Percentiles rank a stretch among this genome's conserved stretches.
Evolutionary conservation across 257 asterid species (phyloP).

Genomic region (Solanum neorickii): DNA sequence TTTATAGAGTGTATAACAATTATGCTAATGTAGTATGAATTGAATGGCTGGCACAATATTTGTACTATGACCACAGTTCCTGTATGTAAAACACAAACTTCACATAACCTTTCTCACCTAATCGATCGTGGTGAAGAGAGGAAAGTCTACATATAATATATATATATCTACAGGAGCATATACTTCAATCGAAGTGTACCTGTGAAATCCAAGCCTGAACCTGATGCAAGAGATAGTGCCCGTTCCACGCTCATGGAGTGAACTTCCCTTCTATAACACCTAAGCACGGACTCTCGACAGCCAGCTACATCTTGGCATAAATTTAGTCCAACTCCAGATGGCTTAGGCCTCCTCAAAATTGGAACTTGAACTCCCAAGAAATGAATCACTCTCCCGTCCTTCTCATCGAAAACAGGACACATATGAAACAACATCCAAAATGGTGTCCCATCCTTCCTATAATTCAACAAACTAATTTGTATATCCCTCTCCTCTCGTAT

Average conservation of each 20-base stretch:
- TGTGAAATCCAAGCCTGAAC: conserved; percentile 29
- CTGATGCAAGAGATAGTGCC: conserved; percentile 15
- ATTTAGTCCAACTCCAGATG: conserved; percentile 14
- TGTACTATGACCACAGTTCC: not conserved
- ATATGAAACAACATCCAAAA: conserved; percentile 85
- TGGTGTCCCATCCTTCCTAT: conserved; percentile 86
- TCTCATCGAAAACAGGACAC: conserved; percentile 69
- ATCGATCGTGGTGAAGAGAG: not conserved
- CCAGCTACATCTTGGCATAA: conserved; percentile 31
- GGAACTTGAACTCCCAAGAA: conserved; percentile 58
- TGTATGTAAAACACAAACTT: not conserved
- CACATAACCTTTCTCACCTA: not conserved
- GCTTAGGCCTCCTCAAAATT: conserved; percentile 27
- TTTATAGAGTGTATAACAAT: not conserved
- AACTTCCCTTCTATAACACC: conserved; percentile 81
- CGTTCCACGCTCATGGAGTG: conserved; percentile 26
- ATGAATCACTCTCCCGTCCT: conserved; percentile 59
- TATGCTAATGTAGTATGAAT: not conserved
- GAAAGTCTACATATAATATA: not conserved
- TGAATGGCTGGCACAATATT: not conserved
- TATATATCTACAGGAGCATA: not conserved
- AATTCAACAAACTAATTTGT: conserved; percentile 61
- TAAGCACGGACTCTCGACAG: conserved; percentile 23
- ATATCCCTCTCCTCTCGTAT: conserved; percentile 60
- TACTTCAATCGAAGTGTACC: conserved; percentile 20